phyloP scores from a whole-genome alignment of 2,329 filamentous ascomycete species.

The Talaromyces islandicus region DNA sequence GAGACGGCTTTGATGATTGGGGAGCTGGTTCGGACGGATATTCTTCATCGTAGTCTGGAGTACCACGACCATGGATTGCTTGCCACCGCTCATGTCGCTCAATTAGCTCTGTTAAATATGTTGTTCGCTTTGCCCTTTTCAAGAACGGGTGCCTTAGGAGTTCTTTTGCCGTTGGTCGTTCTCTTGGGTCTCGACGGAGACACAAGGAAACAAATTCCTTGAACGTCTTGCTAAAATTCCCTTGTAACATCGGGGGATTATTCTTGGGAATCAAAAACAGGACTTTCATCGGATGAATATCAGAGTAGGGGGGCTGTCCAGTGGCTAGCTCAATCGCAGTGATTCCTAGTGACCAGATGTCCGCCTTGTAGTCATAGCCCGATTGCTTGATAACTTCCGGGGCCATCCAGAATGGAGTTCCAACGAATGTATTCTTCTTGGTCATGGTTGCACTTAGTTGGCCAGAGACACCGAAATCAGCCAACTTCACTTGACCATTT shows the following conservation, averaged over 20 bases:
- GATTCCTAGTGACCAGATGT: slow-evolving; percentile 96
- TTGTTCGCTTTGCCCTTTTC: slow-evolving; percentile 85
- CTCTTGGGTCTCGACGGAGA: slow-evolving; percentile 79
- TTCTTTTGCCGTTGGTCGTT: slow-evolving; percentile 80
- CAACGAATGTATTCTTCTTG: slow-evolving; percentile 98
- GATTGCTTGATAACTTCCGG: slow-evolving; percentile 98
- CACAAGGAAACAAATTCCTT: slow-evolving; percentile 82
- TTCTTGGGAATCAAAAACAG: slow-evolving; percentile 96
- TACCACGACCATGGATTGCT: slow-evolving; percentile 67
- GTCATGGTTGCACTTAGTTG: slow-evolving; percentile 98
- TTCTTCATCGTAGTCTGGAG: slow-evolving; percentile 60
- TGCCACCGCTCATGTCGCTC: slow-evolving; percentile 85
- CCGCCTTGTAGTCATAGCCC: slow-evolving; percentile 94
- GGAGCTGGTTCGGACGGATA: slow-evolving; percentile 26
- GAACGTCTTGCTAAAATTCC: slow-evolving; percentile 74
- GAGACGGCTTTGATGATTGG: slow-evolving; percentile 36
- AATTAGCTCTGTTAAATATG: slow-evolving; percentile 93
- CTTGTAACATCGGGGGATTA: slow-evolving; percentile 72
- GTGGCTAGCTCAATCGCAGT: slow-evolving; percentile 87
- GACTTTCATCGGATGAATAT: slow-evolving; percentile 98
- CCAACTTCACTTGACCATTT: slow-evolving; percentile 92
- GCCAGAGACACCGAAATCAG: slow-evolving; percentile 94
- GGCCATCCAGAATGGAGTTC: slow-evolving; percentile 99
- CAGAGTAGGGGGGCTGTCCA: slow-evolving; percentile 88
- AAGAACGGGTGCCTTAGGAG: slow-evolving; percentile 87